These are phyloP conservation scores for Blastocystis sp. DNA, from an alignment of 352 stramenopile genomes.

Conservation along the genomic window DNA sequence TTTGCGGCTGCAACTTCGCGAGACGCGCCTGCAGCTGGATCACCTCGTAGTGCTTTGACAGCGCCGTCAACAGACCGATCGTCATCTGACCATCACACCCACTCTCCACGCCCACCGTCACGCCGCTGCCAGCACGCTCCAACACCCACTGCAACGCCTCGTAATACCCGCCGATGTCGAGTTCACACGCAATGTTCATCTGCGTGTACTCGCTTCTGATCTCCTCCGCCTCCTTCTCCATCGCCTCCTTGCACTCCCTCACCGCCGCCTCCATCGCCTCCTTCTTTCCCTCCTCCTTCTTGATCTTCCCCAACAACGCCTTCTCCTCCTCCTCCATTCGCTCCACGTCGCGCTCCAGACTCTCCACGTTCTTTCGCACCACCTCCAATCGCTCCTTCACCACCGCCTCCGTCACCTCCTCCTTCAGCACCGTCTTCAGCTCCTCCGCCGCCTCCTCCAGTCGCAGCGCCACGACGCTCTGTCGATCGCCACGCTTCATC, in stretches of 20 bases:
- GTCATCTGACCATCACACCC: not conserved
- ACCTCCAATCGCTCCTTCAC: not conserved
- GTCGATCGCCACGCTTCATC: conserved; percentile 77
- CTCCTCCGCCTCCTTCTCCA: not conserved
- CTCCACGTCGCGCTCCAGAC: conserved; percentile 10
- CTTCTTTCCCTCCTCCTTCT: not conserved
- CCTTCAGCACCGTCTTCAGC: not conserved
- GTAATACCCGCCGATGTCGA: not conserved
- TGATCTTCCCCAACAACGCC: conserved; percentile 79
- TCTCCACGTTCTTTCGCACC: not conserved
- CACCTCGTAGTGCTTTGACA: conserved; percentile 43
- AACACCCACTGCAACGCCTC: not conserved
- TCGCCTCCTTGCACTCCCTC: not conserved
- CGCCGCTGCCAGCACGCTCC: not conserved
- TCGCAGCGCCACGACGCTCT: conserved; percentile 77
- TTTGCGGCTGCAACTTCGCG: not conserved
- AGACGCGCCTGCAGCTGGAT: conserved; percentile 4
- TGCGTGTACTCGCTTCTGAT: not conserved
- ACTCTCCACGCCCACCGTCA: not conserved
- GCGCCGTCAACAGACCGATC: not conserved
- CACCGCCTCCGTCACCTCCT: not conserved
- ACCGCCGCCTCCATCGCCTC: not conserved
- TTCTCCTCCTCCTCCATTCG: not conserved
- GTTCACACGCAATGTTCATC: not conserved
- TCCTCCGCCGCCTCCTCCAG: conserved; percentile 14